Evolutionary conservation across 768 basidiomycete genomes (phyloP).

Genomic region (Ramaria sp.): DNA sequence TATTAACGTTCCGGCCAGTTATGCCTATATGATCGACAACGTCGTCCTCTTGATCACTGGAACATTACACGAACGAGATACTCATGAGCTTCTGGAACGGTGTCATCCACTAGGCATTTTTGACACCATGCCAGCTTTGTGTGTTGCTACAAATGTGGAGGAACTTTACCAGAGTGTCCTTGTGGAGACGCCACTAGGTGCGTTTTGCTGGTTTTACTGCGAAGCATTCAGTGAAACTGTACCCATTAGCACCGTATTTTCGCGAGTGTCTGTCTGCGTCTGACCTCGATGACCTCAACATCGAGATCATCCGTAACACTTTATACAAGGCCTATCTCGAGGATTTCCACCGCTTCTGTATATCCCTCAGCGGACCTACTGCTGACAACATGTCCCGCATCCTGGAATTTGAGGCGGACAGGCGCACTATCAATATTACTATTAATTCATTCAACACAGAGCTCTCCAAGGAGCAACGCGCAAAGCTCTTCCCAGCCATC

Average conservation of each 20-base stretch:
- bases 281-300: conserved; percentile 97
- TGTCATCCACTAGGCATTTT: conserved; percentile 97
- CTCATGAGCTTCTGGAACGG: conserved; percentile 89
- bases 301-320: conserved; percentile 98
- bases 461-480: conserved; percentile 88
- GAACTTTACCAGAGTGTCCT: conserved; percentile 95
- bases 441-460: conserved; percentile 98
- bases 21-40: conserved; percentile 99
- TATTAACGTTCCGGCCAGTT: conserved; percentile 36
- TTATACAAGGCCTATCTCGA: conserved; percentile 99
- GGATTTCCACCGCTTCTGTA: conserved; percentile 84
- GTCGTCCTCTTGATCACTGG: conserved; percentile 96
- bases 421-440: conserved; percentile 95
- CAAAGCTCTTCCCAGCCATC: conserved; percentile 87
- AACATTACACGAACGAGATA: conserved; percentile 93
- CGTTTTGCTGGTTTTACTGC: conserved; percentile 19
- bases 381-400: conserved; percentile 87
- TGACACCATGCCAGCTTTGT: conserved; percentile 98
- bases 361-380: conserved; percentile 74
- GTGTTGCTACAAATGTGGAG: conserved; percentile 97
- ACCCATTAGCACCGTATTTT: conserved; percentile 77
- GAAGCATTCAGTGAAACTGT: not conserved
- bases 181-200: conserved; percentile 95
- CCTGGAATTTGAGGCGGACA: conserved; percentile 92
- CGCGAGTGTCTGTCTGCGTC: conserved; percentile 89